A percentile compares a stretch with the other conserved stretches of the same genome.
Conservation (phyloP, 1,139 yeast species). For the Pichia sp. region DNA sequence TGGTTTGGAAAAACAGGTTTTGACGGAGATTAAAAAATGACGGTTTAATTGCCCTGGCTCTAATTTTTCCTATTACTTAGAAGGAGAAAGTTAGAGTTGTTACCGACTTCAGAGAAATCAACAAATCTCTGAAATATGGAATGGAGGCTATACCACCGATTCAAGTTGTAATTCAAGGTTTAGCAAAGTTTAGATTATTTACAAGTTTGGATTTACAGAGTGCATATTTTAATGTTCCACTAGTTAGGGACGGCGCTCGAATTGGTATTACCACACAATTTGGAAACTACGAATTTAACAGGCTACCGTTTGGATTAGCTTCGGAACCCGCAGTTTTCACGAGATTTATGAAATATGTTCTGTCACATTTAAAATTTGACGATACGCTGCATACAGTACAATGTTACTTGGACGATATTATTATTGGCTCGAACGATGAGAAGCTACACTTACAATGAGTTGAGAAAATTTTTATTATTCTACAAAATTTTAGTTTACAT, state of each 20-base stretch:
- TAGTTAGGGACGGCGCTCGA: too few relatives aligned
- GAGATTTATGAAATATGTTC: not conserved
- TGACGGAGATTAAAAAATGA: not conserved
- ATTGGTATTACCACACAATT: not conserved
- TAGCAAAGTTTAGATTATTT: not conserved
- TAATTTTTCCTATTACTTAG: not conserved
- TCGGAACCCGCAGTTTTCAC: not conserved
- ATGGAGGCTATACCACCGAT: too few relatives aligned
- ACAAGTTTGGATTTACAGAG: not conserved
- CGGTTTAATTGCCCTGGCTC: not conserved
- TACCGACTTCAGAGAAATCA: not conserved
- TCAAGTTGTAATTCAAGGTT: too few relatives aligned
- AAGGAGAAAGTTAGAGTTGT: not conserved
- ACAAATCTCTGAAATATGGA: not conserved
- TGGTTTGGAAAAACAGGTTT: not conserved
- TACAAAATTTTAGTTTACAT: not conserved
- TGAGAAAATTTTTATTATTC: not conserved
- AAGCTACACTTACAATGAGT: not conserved
- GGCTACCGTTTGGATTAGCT: not conserved
- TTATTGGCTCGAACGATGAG: not conserved
- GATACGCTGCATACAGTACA: not conserved
- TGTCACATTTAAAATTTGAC: not conserved
- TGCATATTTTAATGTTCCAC: too few relatives aligned
- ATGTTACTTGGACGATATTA: not conserved
- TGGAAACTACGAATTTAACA: not conserved